Conservation (phyloP, 495 filamentous ascomycete genomes). For the Chaetomium cochliodes region DNA sequence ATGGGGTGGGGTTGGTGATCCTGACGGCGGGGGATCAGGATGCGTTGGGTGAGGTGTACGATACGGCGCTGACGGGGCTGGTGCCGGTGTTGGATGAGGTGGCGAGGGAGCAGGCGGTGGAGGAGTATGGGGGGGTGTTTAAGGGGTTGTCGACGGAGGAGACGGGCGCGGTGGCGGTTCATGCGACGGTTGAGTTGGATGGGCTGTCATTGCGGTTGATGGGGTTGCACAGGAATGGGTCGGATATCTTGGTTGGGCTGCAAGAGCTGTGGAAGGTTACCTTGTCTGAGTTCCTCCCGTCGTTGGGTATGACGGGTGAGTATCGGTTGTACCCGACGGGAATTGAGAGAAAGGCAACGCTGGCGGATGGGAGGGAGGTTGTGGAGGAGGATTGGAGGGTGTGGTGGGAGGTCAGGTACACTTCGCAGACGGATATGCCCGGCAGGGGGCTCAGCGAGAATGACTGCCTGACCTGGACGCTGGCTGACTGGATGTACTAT, state of each 20-base stretch:
- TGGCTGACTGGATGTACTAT: slow-evolving; percentile 38
- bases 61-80: slow-evolving; percentile 23
- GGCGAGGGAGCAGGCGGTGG: slow-evolving; percentile 36
- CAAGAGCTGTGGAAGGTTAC: not conserved
- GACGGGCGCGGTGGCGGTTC: not conserved
- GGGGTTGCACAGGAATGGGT: slow-evolving; percentile 1
- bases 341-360: not conserved
- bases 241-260: not conserved
- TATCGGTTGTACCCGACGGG: slow-evolving; percentile 1
- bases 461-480: slow-evolving; percentile 29
- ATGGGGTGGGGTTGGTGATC: slow-evolving; percentile 27
- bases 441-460: not conserved
- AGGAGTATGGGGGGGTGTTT: slow-evolving; percentile 12
- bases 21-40: slow-evolving; percentile 26
- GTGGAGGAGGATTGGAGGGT: slow-evolving; percentile 10
- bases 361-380: slow-evolving; percentile 2
- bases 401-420: slow-evolving; percentile 2
- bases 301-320: not conserved
- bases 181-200: slow-evolving; percentile 3
- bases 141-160: not conserved
- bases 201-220: slow-evolving; percentile 3
- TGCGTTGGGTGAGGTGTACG: slow-evolving; percentile 19
- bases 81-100: slow-evolving; percentile 37
- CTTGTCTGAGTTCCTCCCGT: not conserved
- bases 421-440: not conserved